Evolutionary conservation across 306 rosid genomes (phyloP), one percentile per base, ranked within the genome.

Genomic region (Malus orientalis): DNA sequence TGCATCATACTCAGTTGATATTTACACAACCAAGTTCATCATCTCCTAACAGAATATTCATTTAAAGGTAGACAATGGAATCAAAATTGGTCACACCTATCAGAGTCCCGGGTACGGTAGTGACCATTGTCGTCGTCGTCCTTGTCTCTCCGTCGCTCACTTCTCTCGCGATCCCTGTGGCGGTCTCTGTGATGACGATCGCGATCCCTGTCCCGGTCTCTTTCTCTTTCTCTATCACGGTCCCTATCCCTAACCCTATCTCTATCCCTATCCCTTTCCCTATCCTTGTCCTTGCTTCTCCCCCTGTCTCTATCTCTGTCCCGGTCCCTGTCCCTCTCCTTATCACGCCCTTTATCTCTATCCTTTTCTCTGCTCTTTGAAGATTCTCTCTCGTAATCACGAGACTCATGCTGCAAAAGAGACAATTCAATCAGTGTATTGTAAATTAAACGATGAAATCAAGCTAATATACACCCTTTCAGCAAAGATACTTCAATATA

Each of bases 321-420:
- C 49, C 78, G 67, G 0, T 69, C 87, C 38, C 74, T 47, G 3
- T 78, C 85, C 76, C 81, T 84, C 29, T 84, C 93, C 80, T 73
- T 83, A 23, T 82, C 87, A 25, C 84, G 86, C 68, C 96, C 98
- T 73, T 91, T 93, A 19, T 89, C 97, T 53, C 91, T 86, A 13
- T 88, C 98, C 89, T 88, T 94, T 16, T 95, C 99, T 74, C 97
- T 84, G 78, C 96, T 92, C 86, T 88, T 92, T 11, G 97, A 92
- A 70, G 96, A 89, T 32, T 84, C 97, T 73, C 93, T 92, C 71
- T 95, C 99, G 70, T 87, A 81, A 75, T 95, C 99, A 14, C 91
- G 96, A 61, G 90, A 89, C 32, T 83, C 93, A 65, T 81, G 91
- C 99, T 92, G 92, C 80, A 81, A 79, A 62, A 70, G 4, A 73